Conservation (phyloP, 768 basidiomycete genomes). For the Erythrobasidium yunnanense region DNA sequence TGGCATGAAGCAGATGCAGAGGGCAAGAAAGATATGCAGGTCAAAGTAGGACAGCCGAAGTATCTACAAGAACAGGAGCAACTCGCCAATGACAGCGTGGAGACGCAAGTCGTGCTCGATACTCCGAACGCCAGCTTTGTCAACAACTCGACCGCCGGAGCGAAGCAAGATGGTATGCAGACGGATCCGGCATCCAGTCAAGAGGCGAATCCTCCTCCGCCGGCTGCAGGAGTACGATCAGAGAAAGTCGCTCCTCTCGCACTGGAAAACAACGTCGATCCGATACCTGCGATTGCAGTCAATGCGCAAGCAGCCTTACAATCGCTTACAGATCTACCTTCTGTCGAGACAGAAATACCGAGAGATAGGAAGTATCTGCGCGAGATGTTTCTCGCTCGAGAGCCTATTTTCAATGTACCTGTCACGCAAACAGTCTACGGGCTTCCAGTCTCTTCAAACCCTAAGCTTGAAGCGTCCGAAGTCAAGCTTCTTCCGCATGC, state of each 20-base stretch:
- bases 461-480: neutral
- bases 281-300: too few relatives aligned
- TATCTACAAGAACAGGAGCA: conserved; percentile 54
- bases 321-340: neutral
- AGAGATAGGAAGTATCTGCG: conserved; percentile 4
- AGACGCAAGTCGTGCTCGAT: too few relatives aligned
- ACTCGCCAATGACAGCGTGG: conserved; percentile 45
- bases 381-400: conserved; percentile 29
- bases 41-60: conserved; percentile 35
- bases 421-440: conserved; percentile 27
- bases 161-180: too few relatives aligned
- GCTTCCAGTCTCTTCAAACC: neutral
- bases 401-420: conserved; percentile 33
- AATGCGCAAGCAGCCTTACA: too few relatives aligned
- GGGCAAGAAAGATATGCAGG: conserved; percentile 50
- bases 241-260: too few relatives aligned
- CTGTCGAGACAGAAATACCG: neutral
- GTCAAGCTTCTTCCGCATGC: conserved; percentile 19
- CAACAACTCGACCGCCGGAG: too few relatives aligned
- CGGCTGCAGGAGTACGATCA: too few relatives aligned
- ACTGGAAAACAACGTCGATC: too few relatives aligned
- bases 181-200: too few relatives aligned
- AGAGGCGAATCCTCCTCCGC: too few relatives aligned
- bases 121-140: too few relatives aligned
- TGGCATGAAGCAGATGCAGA: conserved; percentile 70